phyloP scores from a whole-genome alignment of 1,284 basidiomycete genomes.

The Trichosporon coremiiforme region DNA sequence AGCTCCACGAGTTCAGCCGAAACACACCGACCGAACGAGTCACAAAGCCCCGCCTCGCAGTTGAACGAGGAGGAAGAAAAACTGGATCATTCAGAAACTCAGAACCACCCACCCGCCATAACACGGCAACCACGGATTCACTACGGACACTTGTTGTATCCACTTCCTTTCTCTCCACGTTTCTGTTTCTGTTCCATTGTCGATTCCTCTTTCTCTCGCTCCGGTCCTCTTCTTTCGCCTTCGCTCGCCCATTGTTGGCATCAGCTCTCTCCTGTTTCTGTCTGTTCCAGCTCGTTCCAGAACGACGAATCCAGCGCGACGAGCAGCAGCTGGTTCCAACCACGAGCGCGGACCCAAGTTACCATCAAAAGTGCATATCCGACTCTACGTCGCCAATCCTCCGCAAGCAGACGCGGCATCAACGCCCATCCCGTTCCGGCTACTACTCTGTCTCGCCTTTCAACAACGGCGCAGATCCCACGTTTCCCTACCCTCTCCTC shows the following conservation, averaged over 20 bases:
- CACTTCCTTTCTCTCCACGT: background rate
- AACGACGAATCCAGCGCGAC: background rate
- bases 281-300: background rate
- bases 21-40: background rate
- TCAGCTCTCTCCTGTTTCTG: no score
- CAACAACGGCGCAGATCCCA: slow-evolving; percentile 8
- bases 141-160: slow-evolving; percentile 5
- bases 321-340: no score
- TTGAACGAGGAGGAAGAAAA: background rate
- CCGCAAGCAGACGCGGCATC: no score
- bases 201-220: background rate
- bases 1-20: background rate
- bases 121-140: background rate
- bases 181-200: slow-evolving; percentile 5
- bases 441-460: background rate
- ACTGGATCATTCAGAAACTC: background rate
- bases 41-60: background rate
- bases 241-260: background rate
- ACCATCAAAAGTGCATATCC: background rate
- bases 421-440: no score
- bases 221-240: no score
- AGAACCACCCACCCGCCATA: background rate
- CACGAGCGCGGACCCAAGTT: no score
- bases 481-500: background rate
- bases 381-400: background rate